Base-by-base conservation (phyloP, 257 asterid genomes). In the Nicotiana obtusifolia region DNA sequence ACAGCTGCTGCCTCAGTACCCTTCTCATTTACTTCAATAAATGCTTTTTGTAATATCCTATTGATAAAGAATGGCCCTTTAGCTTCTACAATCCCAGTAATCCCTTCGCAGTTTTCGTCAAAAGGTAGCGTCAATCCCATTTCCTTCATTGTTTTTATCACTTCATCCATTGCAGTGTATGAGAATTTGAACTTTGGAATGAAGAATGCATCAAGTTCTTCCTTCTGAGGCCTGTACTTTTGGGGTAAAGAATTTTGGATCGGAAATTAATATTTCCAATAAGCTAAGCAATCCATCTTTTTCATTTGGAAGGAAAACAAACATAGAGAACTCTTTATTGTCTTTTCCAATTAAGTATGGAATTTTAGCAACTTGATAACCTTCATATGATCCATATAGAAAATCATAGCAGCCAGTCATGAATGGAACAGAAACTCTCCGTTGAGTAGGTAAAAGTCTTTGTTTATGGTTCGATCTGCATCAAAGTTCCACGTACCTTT, bases 1-100 rank as follows among this genome's bases (percentile, higher is more conserved):
- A 84, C 86, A 41, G 89, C 84, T n/a, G 82, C 87, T 7, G 91
- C 88, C 80, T 88, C 86, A 28, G 88, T 86, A 20, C 88, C 88
- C 82, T 75, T 86, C 82, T 88, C 89, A 5, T 86, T 88, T 7
- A 88, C 89, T 82, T 86, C 88, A 1, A 88, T 67, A 37, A 86
- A 82, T 22, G 91, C 76, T 57, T 84, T 86, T 7, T 88, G 89
- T 64, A 88, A 80, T 24, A 88, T 88, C 67, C 73, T 26, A 4
- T 86, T 86, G 64, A 88, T 85, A 66, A 11, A 52, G 28, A 67
- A 67, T 19, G 76, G 16, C 2, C 76, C 28, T 1, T 33, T 5
- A 1, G 28, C 7, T 4, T 19, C 5, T 4, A 67, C 76, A 1
- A 67, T 33, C 76, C 5, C 53, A 4, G 53, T 67, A 11, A 67